These are phyloP conservation scores for Leccinum ochraceum DNA, from an alignment of 768 basidiomycete genomes.

Conservation along the genomic window DNA sequence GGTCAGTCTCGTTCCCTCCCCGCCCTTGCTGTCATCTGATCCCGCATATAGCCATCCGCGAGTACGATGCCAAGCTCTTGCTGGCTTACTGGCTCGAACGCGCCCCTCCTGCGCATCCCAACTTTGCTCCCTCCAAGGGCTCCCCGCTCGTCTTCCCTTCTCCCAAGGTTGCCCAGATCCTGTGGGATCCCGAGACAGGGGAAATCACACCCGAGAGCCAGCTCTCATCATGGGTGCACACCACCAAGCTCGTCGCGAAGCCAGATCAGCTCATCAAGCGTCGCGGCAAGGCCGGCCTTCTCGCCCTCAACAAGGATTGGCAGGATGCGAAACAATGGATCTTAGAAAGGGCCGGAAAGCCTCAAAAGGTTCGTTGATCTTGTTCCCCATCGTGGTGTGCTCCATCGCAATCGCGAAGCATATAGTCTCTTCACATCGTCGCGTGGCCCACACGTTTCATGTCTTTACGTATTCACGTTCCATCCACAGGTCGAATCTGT, in stretches of 20 bases:
- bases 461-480: conserved; percentile 17
- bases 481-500: conserved; percentile 78
- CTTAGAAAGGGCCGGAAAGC: conserved; percentile 84
- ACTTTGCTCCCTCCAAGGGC: conserved; percentile 47
- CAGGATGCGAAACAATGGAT: conserved; percentile 89
- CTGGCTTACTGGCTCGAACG: conserved; percentile 97
- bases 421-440: conserved; percentile 15
- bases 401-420: conserved; percentile 16
- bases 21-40: conserved; percentile 6
- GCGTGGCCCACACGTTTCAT: conserved; percentile 24
- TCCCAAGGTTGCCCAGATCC: conserved; percentile 83
- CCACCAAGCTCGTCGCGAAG: conserved; percentile 89
- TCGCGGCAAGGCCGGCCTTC: conserved; percentile 95
- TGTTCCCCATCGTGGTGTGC: not conserved
- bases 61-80: conserved; percentile 98
- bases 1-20: conserved; percentile 18
- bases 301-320: conserved; percentile 93
- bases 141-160: conserved; percentile 54
- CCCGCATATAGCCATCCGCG: conserved; percentile 70
- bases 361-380: conserved; percentile 59
- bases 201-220: conserved; percentile 57
- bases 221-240: conserved; percentile 81
- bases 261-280: conserved; percentile 99
- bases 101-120: conserved; percentile 75
- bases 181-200: conserved; percentile 76